These are phyloP conservation scores for Coemansia sp. DNA, from an alignment of 192 early-diverging fungal genomes.

Conservation along the genomic window DNA sequence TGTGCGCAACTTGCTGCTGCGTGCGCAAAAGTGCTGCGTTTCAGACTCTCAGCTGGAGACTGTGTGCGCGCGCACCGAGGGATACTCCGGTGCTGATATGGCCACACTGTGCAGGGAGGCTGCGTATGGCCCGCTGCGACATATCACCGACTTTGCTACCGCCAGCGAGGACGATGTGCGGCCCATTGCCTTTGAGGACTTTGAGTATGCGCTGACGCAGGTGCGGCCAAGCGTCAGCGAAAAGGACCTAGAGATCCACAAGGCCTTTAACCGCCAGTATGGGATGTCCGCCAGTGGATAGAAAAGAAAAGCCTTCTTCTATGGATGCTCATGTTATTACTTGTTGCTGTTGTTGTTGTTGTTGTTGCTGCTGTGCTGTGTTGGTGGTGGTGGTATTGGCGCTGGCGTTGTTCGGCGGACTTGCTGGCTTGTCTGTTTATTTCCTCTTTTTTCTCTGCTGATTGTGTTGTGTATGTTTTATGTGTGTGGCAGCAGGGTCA, in stretches of 20 bases:
- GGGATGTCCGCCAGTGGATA: conserved; percentile 53
- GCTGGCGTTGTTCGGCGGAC: not conserved
- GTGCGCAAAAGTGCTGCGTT: conserved; percentile 60
- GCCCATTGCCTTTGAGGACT: conserved; percentile 73
- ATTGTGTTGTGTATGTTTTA: not conserved
- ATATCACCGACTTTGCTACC: conserved; percentile 61
- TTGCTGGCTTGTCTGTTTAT: not conserved
- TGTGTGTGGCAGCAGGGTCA: no score
- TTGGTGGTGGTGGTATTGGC: not conserved
- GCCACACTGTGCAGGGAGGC: conserved; percentile 79
- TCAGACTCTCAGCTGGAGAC: conserved; percentile 59
- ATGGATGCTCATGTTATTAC: not conserved
- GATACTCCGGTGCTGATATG: conserved; percentile 90
- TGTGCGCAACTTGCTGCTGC: conserved; percentile 65
- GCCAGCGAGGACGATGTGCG: conserved; percentile 67
- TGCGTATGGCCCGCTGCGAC: conserved; percentile 72
- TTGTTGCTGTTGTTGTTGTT: conserved; percentile 9
- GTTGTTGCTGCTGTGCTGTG: not conserved
- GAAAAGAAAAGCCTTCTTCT: not conserved
- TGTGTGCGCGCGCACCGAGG: conserved; percentile 67
- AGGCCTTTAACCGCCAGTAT: conserved; percentile 72
- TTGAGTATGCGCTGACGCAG: conserved; percentile 78
- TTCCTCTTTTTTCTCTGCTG: conserved; percentile 10
- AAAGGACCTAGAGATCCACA: conserved; percentile 76
- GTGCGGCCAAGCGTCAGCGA: conserved; percentile 83